A percentile compares a stretch with the other conserved stretches of the same genome.
Conservation (phyloP, 1,284 basidiomycete genomes). For the Farysia itapuensis region DNA sequence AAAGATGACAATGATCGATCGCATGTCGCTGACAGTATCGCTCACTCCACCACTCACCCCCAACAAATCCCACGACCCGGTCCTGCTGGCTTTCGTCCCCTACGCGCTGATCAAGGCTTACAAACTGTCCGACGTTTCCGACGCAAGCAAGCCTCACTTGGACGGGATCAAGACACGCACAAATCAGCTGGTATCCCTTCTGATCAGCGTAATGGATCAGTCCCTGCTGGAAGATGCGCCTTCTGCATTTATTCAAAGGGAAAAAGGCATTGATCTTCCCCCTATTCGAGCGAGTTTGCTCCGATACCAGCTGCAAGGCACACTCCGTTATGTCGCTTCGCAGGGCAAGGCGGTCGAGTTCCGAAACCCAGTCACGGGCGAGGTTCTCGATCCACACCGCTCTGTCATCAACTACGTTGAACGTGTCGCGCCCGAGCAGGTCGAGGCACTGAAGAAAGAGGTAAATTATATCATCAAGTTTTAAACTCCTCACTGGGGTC, state of each 20-base stretch:
- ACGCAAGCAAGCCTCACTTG: constrained; percentile 8
- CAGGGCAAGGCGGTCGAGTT: no score
- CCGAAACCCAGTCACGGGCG: constrained; percentile 2
- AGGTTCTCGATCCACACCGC: constrained; percentile 1
- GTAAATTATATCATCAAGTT: no score
- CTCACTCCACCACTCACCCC: constrained; percentile 2
- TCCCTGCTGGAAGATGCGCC: no score
- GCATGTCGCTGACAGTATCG: constrained; percentile 13
- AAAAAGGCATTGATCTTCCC: no score
- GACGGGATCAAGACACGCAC: constrained; percentile 2
- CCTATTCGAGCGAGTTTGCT: no score
- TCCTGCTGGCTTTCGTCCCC: constrained; percentile 14
- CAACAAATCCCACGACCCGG: constrained; percentile 1
- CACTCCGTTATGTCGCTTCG: no score
- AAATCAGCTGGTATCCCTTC: constrained; percentile 12
- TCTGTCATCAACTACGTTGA: constrained; percentile 17
- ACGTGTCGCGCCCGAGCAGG: constrained; percentile 3
- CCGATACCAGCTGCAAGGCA: no score
- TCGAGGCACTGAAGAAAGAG: no score
- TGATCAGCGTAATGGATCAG: no score
- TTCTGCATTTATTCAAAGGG: no score
- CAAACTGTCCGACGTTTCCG: background rate
- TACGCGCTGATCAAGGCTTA: constrained; percentile 13
- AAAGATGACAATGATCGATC: constrained; percentile 17
- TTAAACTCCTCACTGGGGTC: background rate